These are phyloP conservation scores for Trichoderma asperelloides DNA, from an alignment of 495 filamentous ascomycete genomes.

Conservation along the genomic window DNA sequence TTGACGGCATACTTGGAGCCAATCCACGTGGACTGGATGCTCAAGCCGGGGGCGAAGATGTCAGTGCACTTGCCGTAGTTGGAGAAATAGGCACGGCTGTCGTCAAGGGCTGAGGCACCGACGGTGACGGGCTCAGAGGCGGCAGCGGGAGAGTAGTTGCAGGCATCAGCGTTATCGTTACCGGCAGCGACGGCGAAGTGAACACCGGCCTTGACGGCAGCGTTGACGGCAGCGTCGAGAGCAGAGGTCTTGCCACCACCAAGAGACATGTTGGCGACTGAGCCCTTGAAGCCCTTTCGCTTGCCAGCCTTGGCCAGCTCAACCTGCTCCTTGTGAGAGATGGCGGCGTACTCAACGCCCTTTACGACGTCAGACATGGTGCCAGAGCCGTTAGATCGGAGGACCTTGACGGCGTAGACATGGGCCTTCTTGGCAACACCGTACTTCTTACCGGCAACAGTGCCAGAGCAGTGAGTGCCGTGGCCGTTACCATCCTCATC, in stretches of 20 bases:
- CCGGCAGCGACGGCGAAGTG: conserved; percentile 98
- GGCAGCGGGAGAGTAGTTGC: conserved; percentile 98
- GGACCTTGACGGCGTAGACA: conserved; percentile 94
- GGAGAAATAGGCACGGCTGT: conserved; percentile 99
- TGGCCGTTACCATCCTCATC: conserved; percentile 97
- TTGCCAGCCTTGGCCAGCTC: conserved; percentile 70
- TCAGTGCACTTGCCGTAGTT: conserved; percentile 99
- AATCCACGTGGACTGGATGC: conserved; percentile 97
- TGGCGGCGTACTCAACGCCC: conserved; percentile 92
- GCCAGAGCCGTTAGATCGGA: conserved; percentile 93
- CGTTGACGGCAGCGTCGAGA: conserved; percentile 88
- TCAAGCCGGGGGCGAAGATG: conserved; percentile 96
- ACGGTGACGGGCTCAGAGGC: conserved; percentile 92
- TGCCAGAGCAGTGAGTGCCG: conserved; percentile 98
- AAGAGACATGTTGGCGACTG: conserved; percentile 97
- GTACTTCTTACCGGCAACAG: conserved; percentile 94
- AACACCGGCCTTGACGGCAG: conserved; percentile 79
- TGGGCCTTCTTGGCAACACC: conserved; percentile 99
- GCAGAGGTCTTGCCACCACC: conserved; percentile 90
- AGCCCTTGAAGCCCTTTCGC: conserved; percentile 95
- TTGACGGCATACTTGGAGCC: conserved; percentile 90
- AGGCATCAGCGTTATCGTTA: conserved; percentile 97
- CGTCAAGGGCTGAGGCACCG: conserved; percentile 83
- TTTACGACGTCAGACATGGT: conserved; percentile 98
- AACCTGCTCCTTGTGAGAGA: conserved; percentile 63